Evolutionary conservation across 371 early-diverging fungal genomes (phyloP).

Genomic region (Apophysomyces variabilis): DNA sequence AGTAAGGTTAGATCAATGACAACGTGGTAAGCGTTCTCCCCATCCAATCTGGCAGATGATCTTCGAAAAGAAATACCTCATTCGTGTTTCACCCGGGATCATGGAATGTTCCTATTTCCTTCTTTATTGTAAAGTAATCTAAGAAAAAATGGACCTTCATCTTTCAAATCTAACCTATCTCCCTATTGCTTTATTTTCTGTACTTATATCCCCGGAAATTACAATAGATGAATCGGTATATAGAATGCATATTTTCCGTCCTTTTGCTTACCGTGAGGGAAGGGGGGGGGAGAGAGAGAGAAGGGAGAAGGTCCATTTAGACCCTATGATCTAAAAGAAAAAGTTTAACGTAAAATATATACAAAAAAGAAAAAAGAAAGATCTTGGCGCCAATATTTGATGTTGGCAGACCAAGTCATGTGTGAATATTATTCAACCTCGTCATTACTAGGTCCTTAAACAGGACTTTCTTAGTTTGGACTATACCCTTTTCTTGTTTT

Average conservation of each 20-base stretch:
- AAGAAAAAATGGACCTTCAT: not conserved
- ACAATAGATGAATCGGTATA: too few relatives aligned
- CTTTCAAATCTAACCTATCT: slow-evolving; percentile 4
- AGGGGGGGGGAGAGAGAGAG: too few relatives aligned
- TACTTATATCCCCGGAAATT: too few relatives aligned
- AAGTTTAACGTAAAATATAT: not conserved
- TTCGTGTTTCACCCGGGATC: slow-evolving; percentile 6
- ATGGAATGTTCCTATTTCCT: not conserved
- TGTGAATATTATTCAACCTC: not conserved
- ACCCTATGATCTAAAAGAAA: too few relatives aligned
- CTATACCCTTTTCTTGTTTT: not conserved
- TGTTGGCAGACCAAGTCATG: not conserved
- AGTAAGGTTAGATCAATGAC: slow-evolving; percentile 7
- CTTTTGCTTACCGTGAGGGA: too few relatives aligned
- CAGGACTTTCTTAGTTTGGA: not conserved
- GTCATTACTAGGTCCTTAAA: not conserved
- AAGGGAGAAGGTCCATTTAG: too few relatives aligned
- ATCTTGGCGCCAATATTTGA: slow-evolving; percentile 5
- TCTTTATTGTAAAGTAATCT: not conserved
- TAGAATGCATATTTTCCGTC: too few relatives aligned
- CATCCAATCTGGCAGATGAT: slow-evolving; percentile 5
- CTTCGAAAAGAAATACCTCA: slow-evolving; percentile 12
- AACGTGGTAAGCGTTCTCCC: not conserved
- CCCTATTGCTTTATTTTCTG: too few relatives aligned
- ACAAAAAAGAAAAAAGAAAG: not conserved